These are phyloP conservation scores for Phytophthora macrochlamydospora DNA, from an alignment of 352 stramenopile species.

Conservation along the genomic window DNA sequence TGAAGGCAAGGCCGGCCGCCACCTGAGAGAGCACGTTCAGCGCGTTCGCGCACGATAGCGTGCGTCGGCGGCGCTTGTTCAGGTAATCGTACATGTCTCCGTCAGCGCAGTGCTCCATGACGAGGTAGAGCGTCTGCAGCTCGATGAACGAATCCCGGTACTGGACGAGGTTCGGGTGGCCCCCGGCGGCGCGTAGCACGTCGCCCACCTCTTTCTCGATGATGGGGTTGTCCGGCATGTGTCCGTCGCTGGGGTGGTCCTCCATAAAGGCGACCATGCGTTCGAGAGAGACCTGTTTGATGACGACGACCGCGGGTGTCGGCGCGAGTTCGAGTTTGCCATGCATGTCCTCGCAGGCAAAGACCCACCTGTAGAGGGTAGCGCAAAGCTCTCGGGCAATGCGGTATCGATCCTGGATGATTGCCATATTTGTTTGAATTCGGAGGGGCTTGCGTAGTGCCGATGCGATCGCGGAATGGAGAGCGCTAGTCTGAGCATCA, in stretches of 20 bases:
- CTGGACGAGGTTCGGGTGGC: constrained; percentile 38
- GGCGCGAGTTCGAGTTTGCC: background rate
- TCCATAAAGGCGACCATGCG: constrained; percentile 26
- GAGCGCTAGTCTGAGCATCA: no score
- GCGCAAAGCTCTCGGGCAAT: constrained; percentile 37
- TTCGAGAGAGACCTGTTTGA: constrained; percentile 56
- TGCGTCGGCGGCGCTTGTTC: background rate
- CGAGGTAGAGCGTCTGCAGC: constrained; percentile 36
- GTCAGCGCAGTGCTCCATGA: constrained; percentile 26
- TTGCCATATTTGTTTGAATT: constrained; percentile 11
- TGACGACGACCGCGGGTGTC: constrained; percentile 24
- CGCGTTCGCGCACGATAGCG: constrained; percentile 1
- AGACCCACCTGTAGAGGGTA: constrained; percentile 55
- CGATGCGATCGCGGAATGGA: background rate
- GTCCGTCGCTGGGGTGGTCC: constrained; percentile 20
- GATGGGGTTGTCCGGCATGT: constrained; percentile 43
- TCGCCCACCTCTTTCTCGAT: constrained; percentile 46
- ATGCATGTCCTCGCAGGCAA: constrained; percentile 44
- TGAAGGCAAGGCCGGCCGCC: constrained; percentile 18
- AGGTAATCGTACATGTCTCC: constrained; percentile 27
- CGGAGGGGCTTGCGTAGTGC: background rate
- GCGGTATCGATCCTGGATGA: constrained; percentile 37
- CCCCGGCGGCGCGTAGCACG: constrained; percentile 29
- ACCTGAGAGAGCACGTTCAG: constrained; percentile 27
- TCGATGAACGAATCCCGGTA: constrained; percentile 42